Percentiles rank a stretch among this genome's conserved stretches.
These are phyloP conservation scores for Gastrodia elata DNA, from an alignment of 106 monocot genomes.

Conservation along the genomic window DNA sequence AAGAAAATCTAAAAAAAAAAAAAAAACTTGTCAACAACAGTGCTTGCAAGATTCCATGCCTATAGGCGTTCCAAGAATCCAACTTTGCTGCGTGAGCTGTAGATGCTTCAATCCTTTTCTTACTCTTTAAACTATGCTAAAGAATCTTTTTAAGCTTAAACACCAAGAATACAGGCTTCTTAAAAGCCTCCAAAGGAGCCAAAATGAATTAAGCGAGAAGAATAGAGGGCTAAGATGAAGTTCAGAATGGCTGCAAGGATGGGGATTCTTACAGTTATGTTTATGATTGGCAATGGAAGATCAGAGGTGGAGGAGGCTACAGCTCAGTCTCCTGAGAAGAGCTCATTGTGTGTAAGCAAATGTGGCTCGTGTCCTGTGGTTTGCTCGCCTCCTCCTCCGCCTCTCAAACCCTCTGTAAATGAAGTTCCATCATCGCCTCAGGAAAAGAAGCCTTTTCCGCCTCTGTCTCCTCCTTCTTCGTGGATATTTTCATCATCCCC, in stretches of 20 bases:
- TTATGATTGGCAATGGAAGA: background rate
- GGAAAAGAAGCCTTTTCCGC: background rate
- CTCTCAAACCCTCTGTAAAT: constrained; percentile 6
- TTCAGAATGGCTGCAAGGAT: background rate
- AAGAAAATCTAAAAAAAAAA: too few species aligned
- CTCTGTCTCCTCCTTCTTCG: constrained; percentile 7
- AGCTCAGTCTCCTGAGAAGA: constrained; percentile 13
- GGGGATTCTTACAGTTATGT: constrained; percentile 3
- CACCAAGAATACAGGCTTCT: background rate
- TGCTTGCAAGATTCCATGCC: background rate
- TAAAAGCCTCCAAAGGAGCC: background rate
- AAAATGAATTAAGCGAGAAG: background rate
- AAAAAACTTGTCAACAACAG: background rate
- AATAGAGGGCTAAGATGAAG: background rate
- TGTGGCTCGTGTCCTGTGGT: constrained; percentile 45
- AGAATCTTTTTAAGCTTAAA: constrained; percentile 6
- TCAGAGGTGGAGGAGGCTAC: constrained; percentile 7
- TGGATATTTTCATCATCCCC: constrained; percentile 12
- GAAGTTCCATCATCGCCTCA: constrained; percentile 10
- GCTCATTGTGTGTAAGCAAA: constrained; percentile 31
- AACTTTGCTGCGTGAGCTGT: background rate
- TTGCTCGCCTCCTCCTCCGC: constrained; percentile 29
- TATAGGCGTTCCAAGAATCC: background rate
- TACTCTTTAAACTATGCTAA: background rate
- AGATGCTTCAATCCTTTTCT: constrained; percentile 9